Evolutionary conservation across 352 stramenopile species (phyloP), one percentile per base, ranked within the genome.

Genomic region (Phytophthora ohioensis): DNA sequence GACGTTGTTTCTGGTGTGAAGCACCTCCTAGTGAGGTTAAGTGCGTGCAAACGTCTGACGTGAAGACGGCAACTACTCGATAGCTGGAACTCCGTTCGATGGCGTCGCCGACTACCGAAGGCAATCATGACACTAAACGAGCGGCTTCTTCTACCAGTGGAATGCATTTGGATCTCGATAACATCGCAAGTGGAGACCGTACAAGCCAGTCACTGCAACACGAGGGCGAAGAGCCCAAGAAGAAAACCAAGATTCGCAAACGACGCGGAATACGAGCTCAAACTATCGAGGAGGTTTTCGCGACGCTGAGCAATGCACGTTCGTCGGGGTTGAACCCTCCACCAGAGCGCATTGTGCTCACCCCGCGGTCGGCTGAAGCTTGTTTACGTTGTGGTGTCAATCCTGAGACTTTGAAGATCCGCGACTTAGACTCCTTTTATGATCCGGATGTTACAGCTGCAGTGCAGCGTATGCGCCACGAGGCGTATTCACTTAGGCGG

Each of bases 361-460:
- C 92, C 2, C 93, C 93, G 6, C 82, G 91, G 3, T 97, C 90
- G 0, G 92, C 92, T 1, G 92, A 98, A 71, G 79, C 87, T 39
- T 97, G 93, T 75, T 71, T 98, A n/a, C 84, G 88, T 8, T 94
- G 91, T 62, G 93, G 93, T 17, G 85, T 98, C 13, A 97, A 98
- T 72, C 91, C 93, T 2, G 92, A 98, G 73, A 96, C 95, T 6
- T 80, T 98, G 57, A 93, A 94, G 61, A 92, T 98, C 31, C 89
- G 93, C 10, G 90, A 98, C 64, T 79, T 98, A 30, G 93, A 98
- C 57, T 97, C 87, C 15, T 98, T 98, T 62, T 95, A 92, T 67
- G 90, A 97, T 59, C 55, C 81, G 0, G 88, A 91, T 7, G 79
- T 95, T 32, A 87, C 91, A 8, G 76, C 91, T 1, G 89, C 93